These are phyloP conservation scores for Pythium biforme DNA, from an alignment of 352 stramenopile genomes.

Conservation along the genomic window DNA sequence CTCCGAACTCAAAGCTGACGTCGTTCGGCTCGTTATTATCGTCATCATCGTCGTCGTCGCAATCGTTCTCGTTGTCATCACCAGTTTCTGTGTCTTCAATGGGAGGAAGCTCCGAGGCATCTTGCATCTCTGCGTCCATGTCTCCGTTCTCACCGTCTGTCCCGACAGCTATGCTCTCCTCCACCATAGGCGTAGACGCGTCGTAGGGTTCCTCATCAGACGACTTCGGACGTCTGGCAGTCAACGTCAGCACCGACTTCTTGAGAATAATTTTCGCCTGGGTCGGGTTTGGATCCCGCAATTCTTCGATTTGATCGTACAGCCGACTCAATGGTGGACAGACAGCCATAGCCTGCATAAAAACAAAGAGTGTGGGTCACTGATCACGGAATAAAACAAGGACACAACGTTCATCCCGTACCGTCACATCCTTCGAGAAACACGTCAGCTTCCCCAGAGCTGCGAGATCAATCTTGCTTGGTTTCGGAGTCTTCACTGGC, in stretches of 20 bases:
- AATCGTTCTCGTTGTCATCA: slow-evolving; percentile 36
- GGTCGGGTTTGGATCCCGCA: slow-evolving; percentile 44
- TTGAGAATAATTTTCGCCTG: slow-evolving; percentile 52
- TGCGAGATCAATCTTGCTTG: slow-evolving; percentile 44
- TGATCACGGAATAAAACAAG: background rate
- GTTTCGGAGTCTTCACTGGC: background rate
- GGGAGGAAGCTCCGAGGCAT: background rate
- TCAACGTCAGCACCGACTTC: slow-evolving; percentile 10
- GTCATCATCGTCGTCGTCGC: slow-evolving; percentile 47
- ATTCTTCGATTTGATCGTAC: slow-evolving; percentile 74
- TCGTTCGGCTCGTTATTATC: slow-evolving; percentile 30
- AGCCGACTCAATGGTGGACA: slow-evolving; percentile 67
- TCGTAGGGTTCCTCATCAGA: slow-evolving; percentile 7
- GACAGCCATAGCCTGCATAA: slow-evolving; percentile 39
- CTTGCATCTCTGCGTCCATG: slow-evolving; percentile 12
- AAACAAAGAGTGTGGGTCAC: background rate
- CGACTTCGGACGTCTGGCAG: background rate
- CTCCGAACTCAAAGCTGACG: slow-evolving; percentile 35
- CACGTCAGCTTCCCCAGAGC: slow-evolving; percentile 51
- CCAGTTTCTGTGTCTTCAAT: slow-evolving; percentile 12
- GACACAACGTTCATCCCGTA: slow-evolving; percentile 11
- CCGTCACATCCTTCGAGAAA: slow-evolving; percentile 54
- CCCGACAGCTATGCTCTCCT: slow-evolving; percentile 6
- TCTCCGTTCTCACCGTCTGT: background rate
- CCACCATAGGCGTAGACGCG: slow-evolving; percentile 1